Conservation (phyloP, 2,329 filamentous ascomycete genomes). For the Fusarium oxysporum region DNA sequence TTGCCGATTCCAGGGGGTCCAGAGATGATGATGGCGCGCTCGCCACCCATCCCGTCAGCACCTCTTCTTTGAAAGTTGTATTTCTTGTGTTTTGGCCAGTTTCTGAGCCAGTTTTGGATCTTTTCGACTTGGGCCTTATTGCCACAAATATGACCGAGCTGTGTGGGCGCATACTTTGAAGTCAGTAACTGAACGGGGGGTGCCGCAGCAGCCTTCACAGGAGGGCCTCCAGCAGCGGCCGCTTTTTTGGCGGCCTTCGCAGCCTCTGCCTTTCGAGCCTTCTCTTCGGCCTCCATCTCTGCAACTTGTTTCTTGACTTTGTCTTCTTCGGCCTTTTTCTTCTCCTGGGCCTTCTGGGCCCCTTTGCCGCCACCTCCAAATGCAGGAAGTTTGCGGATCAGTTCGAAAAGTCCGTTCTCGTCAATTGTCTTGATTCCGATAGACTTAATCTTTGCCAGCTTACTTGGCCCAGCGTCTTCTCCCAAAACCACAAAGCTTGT, state of each 20-base stretch:
- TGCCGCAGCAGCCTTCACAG: constrained; percentile 52
- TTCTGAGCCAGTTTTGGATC: constrained; percentile 86
- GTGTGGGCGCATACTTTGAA: constrained; percentile 90
- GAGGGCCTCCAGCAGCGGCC: constrained; percentile 44
- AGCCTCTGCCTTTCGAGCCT: constrained; percentile 63
- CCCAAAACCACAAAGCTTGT: constrained; percentile 95
- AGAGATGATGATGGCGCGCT: constrained; percentile 92
- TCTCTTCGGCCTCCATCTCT: constrained; percentile 88
- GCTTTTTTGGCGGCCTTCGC: constrained; percentile 62
- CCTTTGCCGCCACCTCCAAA: constrained; percentile 90
- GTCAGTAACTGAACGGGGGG: constrained; percentile 83
- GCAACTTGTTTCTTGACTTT: constrained; percentile 83
- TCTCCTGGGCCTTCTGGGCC: constrained; percentile 85
- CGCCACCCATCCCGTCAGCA: constrained; percentile 83
- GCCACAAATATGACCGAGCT: constrained; percentile 89
- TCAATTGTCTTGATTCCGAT: constrained; percentile 90
- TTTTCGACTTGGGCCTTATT: constrained; percentile 93
- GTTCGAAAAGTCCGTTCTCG: constrained; percentile 88
- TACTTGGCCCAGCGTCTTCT: constrained; percentile 90
- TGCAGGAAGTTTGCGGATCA: constrained; percentile 84
- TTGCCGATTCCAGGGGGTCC: constrained; percentile 97
- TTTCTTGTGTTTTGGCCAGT: constrained; percentile 83
- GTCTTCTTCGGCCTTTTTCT: constrained; percentile 85
- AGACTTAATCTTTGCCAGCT: constrained; percentile 85
- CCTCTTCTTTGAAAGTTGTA: constrained; percentile 85